phyloP scores from a whole-genome alignment of 495 filamentous ascomycete genomes.

The Extremus antarcticus region DNA sequence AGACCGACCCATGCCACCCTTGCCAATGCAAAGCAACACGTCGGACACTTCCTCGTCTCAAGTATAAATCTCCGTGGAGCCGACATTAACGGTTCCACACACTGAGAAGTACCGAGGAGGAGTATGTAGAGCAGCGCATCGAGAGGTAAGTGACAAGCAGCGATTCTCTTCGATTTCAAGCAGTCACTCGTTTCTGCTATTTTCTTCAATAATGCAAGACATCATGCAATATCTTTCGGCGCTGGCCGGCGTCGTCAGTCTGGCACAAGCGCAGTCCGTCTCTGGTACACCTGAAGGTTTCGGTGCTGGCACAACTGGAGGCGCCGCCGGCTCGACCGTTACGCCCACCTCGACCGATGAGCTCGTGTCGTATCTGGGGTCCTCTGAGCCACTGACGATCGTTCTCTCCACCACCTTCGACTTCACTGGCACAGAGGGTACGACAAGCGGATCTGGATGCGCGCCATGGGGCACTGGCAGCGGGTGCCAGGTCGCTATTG shows the following conservation, averaged over 20 bases:
- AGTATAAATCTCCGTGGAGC: background rate
- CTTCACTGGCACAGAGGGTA: conserved; percentile 37
- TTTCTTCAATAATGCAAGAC: background rate
- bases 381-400: conserved; percentile 38
- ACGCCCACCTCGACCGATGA: conserved; percentile 34
- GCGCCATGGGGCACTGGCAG: conserved; percentile 33
- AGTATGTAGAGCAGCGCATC: background rate
- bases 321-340: conserved; percentile 36
- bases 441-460: conserved; percentile 35
- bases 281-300: conserved; percentile 36
- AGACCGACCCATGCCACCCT: background rate
- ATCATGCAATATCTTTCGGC: background rate
- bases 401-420: conserved; percentile 39
- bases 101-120: background rate
- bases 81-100: background rate
- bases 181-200: background rate
- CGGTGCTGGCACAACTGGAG: conserved; percentile 40
- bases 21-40: background rate
- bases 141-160: too few species aligned
- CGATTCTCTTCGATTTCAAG: background rate
- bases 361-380: conserved; percentile 29
- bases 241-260: background rate
- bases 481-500: conserved; percentile 44
- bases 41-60: background rate
- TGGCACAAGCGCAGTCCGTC: background rate